A percentile compares a stretch with the other conserved stretches of the same genome.
Evolutionary conservation across 306 rosid genomes (phyloP).

Genomic region (Inga leiocalycina): DNA sequence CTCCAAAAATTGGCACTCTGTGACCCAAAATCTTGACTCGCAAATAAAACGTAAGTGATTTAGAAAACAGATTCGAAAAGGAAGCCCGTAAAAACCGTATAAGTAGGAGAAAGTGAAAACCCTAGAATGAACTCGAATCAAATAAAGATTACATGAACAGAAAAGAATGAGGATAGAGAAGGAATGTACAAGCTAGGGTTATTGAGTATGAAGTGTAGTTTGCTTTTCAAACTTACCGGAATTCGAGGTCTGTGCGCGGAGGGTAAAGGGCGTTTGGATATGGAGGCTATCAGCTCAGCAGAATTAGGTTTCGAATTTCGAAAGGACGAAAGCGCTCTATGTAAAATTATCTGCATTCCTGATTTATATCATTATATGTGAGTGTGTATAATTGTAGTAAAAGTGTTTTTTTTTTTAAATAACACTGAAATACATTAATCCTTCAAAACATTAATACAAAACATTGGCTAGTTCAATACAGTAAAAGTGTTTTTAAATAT

Average conservation of each 20-base stretch:
- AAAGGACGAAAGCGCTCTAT: neutral
- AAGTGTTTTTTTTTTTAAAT: too few relatives aligned
- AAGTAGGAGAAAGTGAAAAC: neutral
- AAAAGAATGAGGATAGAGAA: neutral
- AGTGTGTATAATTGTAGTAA: too few relatives aligned
- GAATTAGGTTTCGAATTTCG: constrained; percentile 36
- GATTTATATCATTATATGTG: neutral
- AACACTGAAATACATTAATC: too few relatives aligned
- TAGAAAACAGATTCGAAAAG: neutral
- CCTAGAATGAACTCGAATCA: constrained; percentile 19
- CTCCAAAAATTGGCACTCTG: neutral
- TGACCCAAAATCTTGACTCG: neutral
- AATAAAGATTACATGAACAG: neutral
- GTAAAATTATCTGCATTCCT: neutral
- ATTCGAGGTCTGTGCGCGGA: neutral
- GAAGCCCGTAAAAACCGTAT: neutral
- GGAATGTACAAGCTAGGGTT: constrained; percentile 5
- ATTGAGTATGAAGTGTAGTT: neutral
- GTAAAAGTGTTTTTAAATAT: too few relatives aligned
- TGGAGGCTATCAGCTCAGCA: constrained; percentile 14
- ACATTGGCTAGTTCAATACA: too few relatives aligned
- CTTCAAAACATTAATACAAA: too few relatives aligned
- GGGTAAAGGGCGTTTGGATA: neutral
- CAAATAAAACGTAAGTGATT: neutral
- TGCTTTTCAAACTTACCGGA: constrained; percentile 19